phyloP scores from a whole-genome alignment of 1,284 basidiomycete genomes.

The Malassezia slooffiae region DNA sequence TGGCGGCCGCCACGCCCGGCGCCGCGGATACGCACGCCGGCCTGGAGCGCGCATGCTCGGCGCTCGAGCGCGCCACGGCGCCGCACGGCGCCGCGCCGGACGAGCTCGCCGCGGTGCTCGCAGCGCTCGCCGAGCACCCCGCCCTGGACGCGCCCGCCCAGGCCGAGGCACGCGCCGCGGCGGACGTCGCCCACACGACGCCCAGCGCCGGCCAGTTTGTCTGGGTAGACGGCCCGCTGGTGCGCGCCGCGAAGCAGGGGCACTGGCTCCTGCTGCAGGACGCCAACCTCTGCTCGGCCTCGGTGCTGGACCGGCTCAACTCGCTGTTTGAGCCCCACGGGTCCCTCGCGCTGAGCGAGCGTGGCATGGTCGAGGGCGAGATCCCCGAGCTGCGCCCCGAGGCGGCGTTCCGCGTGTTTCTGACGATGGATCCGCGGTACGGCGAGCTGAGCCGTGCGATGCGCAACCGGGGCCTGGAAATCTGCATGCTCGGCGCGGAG shows the following conservation, averaged over 20 bases:
- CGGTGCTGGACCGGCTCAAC: slow-evolving; percentile 91
- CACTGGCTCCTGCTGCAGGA: slow-evolving; percentile 84
- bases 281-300: slow-evolving; percentile 88
- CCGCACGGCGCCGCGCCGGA: neutral
- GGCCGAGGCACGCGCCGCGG: neutral
- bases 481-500: slow-evolving; percentile 49
- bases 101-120: neutral
- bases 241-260: slow-evolving; percentile 73
- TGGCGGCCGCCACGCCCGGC: neutral
- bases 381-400: slow-evolving; percentile 72
- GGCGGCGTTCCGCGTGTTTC: slow-evolving; percentile 79
- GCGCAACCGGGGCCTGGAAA: slow-evolving; percentile 91
- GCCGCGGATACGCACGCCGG: neutral
- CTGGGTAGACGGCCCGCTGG: slow-evolving; percentile 92
- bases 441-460: slow-evolving; percentile 95
- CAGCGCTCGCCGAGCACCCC: neutral
- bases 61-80: neutral
- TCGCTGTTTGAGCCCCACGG: slow-evolving; percentile 86
- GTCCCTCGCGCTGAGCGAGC: slow-evolving; percentile 70
- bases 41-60: neutral
- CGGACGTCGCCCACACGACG: no score
- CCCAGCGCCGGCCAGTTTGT: slow-evolving; percentile 62
- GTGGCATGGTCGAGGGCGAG: slow-evolving; percentile 70
- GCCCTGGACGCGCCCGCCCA: neutral
- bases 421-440: slow-evolving; percentile 78